Percentiles rank a stretch among this genome's conserved stretches.
phyloP scores from a whole-genome alignment of 805 yeast species.

The Saccharomycopsis amapae region DNA sequence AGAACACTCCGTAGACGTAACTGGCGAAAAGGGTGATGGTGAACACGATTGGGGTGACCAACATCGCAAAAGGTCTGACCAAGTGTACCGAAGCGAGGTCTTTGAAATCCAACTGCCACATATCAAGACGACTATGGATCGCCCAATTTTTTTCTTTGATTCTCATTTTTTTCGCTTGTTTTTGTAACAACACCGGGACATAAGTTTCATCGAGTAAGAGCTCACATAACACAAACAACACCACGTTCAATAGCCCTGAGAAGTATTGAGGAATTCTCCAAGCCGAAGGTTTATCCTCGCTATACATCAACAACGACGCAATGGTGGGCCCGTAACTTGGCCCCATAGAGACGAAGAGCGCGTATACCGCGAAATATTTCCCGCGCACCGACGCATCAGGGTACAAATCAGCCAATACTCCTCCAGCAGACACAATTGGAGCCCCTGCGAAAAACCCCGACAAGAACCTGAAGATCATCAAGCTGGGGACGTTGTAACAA shows the following conservation, averaged over 20 bases:
- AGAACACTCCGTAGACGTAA: constrained; percentile 43
- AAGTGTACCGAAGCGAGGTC: constrained; percentile 36
- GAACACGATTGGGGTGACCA: constrained; percentile 40
- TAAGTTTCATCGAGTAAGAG: constrained; percentile 44
- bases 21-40: constrained; percentile 40
- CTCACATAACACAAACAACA: constrained; percentile 32
- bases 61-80: constrained; percentile 46
- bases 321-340: constrained; percentile 42
- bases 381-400: constrained; percentile 42
- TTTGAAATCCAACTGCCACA: constrained; percentile 35
- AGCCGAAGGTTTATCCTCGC: constrained; percentile 31
- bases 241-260: constrained; percentile 36
- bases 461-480: constrained; percentile 50
- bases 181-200: constrained; percentile 43
- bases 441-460: constrained; percentile 64
- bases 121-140: constrained; percentile 53
- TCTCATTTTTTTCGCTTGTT: constrained; percentile 42
- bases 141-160: constrained; percentile 47
- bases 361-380: constrained; percentile 42
- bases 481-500: constrained; percentile 45
- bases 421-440: constrained; percentile 63
- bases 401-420: constrained; percentile 54
- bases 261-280: constrained; percentile 59
- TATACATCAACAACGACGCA: constrained; percentile 40
- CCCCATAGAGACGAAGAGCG: constrained; percentile 40